phyloP scores from a whole-genome alignment of 169 alveolate genomes.

The Miamiensis avidus region DNA sequence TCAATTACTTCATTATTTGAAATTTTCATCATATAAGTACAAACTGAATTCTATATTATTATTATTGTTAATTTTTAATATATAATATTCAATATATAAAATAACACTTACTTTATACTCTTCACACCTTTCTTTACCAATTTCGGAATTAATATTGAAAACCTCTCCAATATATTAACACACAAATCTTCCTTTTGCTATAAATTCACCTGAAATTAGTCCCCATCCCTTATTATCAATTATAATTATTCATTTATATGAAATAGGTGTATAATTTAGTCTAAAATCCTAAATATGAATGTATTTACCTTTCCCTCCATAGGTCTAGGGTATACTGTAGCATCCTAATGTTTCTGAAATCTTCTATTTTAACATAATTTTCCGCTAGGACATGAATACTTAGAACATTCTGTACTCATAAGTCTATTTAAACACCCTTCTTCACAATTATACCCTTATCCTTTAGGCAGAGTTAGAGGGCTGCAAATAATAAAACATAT shows the following conservation, averaged over 20 bases:
- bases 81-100: background rate
- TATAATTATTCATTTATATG: too few species aligned
- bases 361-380: slow-evolving; percentile 51
- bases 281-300: too few species aligned
- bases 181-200: slow-evolving; percentile 49
- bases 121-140: slow-evolving; percentile 56
- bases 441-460: slow-evolving; percentile 38
- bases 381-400: slow-evolving; percentile 46
- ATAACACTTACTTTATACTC: slow-evolving; percentile 43
- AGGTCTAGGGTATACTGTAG: slow-evolving; percentile 48
- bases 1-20: slow-evolving; percentile 91
- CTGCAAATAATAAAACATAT: background rate
- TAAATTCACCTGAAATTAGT: slow-evolving; percentile 55
- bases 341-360: slow-evolving; percentile 54
- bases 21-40: slow-evolving; percentile 75
- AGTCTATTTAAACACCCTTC: slow-evolving; percentile 48
- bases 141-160: slow-evolving; percentile 54
- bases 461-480: background rate
- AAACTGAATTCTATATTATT: slow-evolving; percentile 42
- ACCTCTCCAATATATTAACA: slow-evolving; percentile 77
- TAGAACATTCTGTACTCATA: slow-evolving; percentile 53
- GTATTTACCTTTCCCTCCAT: slow-evolving; percentile 32
- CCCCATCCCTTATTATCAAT: slow-evolving; percentile 51
- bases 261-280: too few species aligned
- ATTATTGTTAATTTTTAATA: background rate